These are phyloP conservation scores for Somion occarium DNA, from an alignment of 1,284 basidiomycete genomes.

Conservation along the genomic window DNA sequence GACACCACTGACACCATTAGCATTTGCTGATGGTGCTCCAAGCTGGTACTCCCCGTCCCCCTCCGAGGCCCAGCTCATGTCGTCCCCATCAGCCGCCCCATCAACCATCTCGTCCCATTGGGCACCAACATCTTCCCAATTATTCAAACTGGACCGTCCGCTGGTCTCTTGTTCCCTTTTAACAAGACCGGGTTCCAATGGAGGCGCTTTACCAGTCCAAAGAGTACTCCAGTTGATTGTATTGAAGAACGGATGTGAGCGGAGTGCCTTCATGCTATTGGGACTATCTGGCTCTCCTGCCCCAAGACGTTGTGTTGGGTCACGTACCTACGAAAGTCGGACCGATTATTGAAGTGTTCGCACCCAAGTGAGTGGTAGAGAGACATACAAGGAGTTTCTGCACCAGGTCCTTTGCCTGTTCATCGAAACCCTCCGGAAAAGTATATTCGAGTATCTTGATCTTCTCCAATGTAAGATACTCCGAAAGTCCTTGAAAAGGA, in stretches of 20 bases:
- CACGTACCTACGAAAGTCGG: conserved; percentile 46
- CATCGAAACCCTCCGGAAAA: conserved; percentile 71
- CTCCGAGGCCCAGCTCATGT: conserved; percentile 45
- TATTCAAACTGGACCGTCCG: conserved; percentile 25
- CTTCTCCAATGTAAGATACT: conserved; percentile 81
- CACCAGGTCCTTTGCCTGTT: conserved; percentile 64
- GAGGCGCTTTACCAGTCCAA: conserved; percentile 67
- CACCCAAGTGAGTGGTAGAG: neutral
- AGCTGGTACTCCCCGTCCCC: conserved; percentile 29
- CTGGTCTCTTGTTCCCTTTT: conserved; percentile 38
- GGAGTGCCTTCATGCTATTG: conserved; percentile 56
- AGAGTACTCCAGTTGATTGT: conserved; percentile 66
- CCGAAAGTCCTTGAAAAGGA: conserved; percentile 84
- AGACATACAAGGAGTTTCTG: conserved; percentile 54
- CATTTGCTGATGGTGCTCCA: conserved; percentile 2
- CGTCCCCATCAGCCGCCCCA: conserved; percentile 26
- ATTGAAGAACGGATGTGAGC: conserved; percentile 74
- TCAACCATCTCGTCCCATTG: conserved; percentile 50
- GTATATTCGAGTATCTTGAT: conserved; percentile 72
- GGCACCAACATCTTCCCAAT: conserved; percentile 46
- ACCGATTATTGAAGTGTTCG: conserved; percentile 2
- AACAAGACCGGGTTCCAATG: conserved; percentile 50
- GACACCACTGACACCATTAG: neutral
- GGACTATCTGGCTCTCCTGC: conserved; percentile 45
- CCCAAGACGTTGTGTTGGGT: conserved; percentile 70